A percentile compares a stretch with the other conserved stretches of the same genome.
Conservation (phyloP, 2,329 filamentous ascomycete genomes). For the Fusarium setosum region DNA sequence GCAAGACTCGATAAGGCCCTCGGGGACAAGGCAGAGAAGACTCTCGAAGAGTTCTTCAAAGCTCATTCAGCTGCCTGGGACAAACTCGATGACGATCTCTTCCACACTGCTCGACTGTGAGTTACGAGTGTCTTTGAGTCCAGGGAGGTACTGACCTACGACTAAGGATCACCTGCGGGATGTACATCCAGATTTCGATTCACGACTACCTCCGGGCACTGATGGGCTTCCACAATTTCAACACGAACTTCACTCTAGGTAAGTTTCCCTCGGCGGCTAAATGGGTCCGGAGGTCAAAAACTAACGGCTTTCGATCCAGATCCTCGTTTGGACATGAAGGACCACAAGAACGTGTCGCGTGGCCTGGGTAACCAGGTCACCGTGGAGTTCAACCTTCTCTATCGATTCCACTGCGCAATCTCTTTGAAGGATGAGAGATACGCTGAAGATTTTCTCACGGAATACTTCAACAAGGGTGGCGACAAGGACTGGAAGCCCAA, state of each 20-base stretch:
- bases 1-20: background rate
- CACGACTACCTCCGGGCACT: slow-evolving; percentile 54
- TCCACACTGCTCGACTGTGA: slow-evolving; percentile 50
- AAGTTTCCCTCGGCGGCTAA: no score
- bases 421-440: slow-evolving; percentile 47
- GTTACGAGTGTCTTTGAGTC: background rate
- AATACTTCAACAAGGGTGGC: slow-evolving; percentile 5
- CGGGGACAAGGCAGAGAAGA: background rate
- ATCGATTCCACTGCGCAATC: slow-evolving; percentile 49
- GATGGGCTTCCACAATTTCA: slow-evolving; percentile 60
- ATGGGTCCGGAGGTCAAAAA: no score
- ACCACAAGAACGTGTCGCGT: slow-evolving; percentile 39
- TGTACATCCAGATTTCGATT: slow-evolving; percentile 64
- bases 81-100: slow-evolving; percentile 57
- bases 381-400: slow-evolving; percentile 51
- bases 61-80: slow-evolving; percentile 40
- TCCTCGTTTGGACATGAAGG: slow-evolving; percentile 36
- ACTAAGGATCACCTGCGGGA: slow-evolving; percentile 59
- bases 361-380: slow-evolving; percentile 50
- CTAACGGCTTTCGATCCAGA: slow-evolving; percentile 7
- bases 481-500: slow-evolving; percentile 19
- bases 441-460: slow-evolving; percentile 39
- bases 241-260: slow-evolving; percentile 68
- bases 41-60: background rate
- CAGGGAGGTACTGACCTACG: background rate